phyloP scores from a whole-genome alignment of 2,329 filamentous ascomycete genomes.

The Celoporthe dispersa region DNA sequence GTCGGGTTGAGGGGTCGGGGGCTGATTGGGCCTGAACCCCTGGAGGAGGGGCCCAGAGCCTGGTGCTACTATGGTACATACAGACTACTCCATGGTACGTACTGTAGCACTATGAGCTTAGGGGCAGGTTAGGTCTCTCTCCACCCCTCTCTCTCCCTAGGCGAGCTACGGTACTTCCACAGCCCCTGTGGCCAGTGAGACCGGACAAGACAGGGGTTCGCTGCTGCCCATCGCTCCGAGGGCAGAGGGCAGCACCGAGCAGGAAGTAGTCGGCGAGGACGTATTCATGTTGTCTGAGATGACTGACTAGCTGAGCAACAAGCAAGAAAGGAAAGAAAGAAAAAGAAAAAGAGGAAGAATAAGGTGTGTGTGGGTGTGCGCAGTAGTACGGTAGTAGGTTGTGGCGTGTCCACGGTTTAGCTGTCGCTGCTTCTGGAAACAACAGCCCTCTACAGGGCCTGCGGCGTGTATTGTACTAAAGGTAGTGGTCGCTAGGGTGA shows the following conservation, averaged over 20 bases:
- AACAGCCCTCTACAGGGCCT: neutral
- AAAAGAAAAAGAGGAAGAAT: neutral
- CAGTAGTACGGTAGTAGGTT: too few relatives aligned
- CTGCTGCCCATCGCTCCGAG: neutral
- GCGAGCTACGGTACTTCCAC: neutral
- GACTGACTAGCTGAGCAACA: neutral
- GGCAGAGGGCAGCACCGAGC: neutral
- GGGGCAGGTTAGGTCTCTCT: too few relatives aligned
- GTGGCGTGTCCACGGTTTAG: neutral
- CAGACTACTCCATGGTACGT: neutral
- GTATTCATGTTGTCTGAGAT: neutral
- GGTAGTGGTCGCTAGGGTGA: neutral
- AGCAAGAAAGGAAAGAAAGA: neutral
- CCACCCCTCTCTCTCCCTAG: neutral
- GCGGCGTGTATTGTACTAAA: neutral
- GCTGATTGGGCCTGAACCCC: neutral
- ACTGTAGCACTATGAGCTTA: too few relatives aligned
- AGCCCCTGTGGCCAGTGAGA: neutral
- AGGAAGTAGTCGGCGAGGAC: neutral
- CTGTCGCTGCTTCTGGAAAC: neutral
- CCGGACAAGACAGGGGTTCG: neutral
- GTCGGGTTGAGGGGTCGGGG: neutral
- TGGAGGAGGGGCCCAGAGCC: neutral
- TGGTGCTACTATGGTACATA: neutral
- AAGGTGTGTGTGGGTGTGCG: too few relatives aligned